These are phyloP conservation scores for Pisolithus microcarpus DNA, from an alignment of 768 basidiomycete genomes.

Conservation along the genomic window DNA sequence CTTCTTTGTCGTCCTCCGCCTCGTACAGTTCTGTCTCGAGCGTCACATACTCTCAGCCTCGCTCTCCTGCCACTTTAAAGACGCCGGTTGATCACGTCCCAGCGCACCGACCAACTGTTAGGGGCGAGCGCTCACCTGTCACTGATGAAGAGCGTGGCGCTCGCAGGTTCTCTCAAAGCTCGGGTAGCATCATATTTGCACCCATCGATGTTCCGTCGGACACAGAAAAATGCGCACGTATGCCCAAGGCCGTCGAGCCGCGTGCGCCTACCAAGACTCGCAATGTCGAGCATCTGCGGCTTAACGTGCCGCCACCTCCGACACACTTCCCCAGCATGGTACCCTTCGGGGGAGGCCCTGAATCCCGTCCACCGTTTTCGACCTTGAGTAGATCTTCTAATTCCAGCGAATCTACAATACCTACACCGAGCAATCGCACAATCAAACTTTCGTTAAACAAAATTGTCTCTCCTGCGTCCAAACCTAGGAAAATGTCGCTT, in stretches of 20 bases:
- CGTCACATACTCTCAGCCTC: conserved; percentile 21
- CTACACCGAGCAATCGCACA: conserved; percentile 5
- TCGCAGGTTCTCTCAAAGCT: conserved; percentile 12
- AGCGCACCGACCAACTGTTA: conserved; percentile 29
- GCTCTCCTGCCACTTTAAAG: conserved; percentile 22
- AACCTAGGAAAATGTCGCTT: conserved; percentile 6
- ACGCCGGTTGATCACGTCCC: conserved; percentile 28
- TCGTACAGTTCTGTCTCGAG: conserved; percentile 32
- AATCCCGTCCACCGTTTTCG: background rate
- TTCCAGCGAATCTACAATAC: background rate
- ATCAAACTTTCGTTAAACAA: conserved; percentile 21
- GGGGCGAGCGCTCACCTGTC: conserved; percentile 27
- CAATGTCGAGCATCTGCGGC: conserved; percentile 24
- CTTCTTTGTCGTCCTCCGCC: conserved; percentile 40
- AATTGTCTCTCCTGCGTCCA: conserved; percentile 21
- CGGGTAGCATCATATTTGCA: conserved; percentile 19
- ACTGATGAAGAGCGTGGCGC: conserved; percentile 12
- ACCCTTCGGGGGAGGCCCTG: conserved; percentile 8
- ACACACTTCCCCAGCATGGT: conserved; percentile 13
- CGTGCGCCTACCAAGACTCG: conserved; percentile 18
- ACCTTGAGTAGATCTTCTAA: background rate
- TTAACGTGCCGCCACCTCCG: conserved; percentile 20
- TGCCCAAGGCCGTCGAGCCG: conserved; percentile 1
- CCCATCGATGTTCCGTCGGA: conserved; percentile 9
- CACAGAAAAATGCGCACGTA: conserved; percentile 15